phyloP scores from a whole-genome alignment of 108 stramenopile genomes.

The Licmophora abbreviata region DNA sequence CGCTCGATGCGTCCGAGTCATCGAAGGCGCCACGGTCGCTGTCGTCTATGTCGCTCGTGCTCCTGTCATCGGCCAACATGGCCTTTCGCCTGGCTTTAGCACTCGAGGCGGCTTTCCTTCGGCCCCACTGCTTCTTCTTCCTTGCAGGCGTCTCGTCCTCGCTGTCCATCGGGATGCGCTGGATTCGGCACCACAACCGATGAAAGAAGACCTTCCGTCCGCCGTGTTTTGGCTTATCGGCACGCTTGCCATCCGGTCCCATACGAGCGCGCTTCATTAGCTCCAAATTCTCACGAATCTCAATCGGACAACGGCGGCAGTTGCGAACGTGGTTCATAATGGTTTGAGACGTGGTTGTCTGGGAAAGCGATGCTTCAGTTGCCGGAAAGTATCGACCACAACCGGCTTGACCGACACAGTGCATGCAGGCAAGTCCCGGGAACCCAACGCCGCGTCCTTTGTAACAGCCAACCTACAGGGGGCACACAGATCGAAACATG shows the following conservation, averaged over 20 bases:
- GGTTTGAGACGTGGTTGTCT: constrained; percentile 83
- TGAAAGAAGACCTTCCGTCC: constrained; percentile 87
- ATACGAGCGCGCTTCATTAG: constrained; percentile 71
- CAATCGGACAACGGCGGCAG: constrained; percentile 73
- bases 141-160: constrained; percentile 26
- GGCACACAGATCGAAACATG: too few relatives aligned
- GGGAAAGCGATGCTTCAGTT: constrained; percentile 76
- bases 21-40: constrained; percentile 4
- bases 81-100: constrained; percentile 11
- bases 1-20: constrained; percentile 8
- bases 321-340: constrained; percentile 84
- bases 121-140: constrained; percentile 23
- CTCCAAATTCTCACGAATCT: constrained; percentile 76
- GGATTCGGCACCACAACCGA: constrained; percentile 83
- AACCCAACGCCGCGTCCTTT: constrained; percentile 75
- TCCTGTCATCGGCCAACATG: constrained; percentile 9
- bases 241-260: constrained; percentile 54
- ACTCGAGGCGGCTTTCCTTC: constrained; percentile 18
- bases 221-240: constrained; percentile 80
- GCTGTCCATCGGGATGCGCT: constrained; percentile 52
- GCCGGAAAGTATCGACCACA: constrained; percentile 86
- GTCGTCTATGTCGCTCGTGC: constrained; percentile 16
- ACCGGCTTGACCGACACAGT: constrained; percentile 80
- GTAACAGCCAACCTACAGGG: constrained; percentile 58
- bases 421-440: constrained; percentile 78